Percentiles rank a stretch among this genome's conserved stretches.
Conservation (phyloP, 441 rosid genomes). For the Euphorbia schlechtendalii region DNA sequence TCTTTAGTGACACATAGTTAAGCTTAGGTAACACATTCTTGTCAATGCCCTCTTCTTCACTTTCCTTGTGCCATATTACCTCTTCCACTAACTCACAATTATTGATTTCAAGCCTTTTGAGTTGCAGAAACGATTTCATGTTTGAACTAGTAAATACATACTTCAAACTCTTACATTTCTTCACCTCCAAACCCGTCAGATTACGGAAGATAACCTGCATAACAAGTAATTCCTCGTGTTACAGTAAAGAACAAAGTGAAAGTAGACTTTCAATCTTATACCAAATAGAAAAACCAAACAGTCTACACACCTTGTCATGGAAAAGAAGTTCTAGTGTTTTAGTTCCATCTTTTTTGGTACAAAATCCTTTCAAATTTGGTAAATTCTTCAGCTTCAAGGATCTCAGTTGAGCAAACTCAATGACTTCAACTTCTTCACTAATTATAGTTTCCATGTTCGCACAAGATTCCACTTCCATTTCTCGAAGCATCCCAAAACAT, state of each 20-base stretch:
- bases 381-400: not conserved
- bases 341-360: no score
- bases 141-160: no score
- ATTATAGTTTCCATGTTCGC: not conserved
- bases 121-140: not conserved
- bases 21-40: slow-evolving; percentile 5
- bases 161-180: no score
- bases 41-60: not conserved
- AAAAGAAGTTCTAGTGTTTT: no score
- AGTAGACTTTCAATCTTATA: no score
- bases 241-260: no score
- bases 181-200: no score
- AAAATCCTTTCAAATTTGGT: not conserved
- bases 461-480: slow-evolving; percentile 1
- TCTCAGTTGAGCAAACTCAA: slow-evolving; percentile 6
- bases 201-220: no score
- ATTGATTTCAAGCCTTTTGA: slow-evolving; percentile 1
- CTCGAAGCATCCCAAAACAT: no score
- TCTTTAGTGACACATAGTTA: not conserved
- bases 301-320: no score
- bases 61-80: slow-evolving; percentile 1
- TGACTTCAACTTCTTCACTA: not conserved
- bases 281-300: no score
- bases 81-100: not conserved
- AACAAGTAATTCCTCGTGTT: no score